phyloP scores from a whole-genome alignment of 2,329 filamentous ascomycete genomes.

The Neonectria hederae region DNA sequence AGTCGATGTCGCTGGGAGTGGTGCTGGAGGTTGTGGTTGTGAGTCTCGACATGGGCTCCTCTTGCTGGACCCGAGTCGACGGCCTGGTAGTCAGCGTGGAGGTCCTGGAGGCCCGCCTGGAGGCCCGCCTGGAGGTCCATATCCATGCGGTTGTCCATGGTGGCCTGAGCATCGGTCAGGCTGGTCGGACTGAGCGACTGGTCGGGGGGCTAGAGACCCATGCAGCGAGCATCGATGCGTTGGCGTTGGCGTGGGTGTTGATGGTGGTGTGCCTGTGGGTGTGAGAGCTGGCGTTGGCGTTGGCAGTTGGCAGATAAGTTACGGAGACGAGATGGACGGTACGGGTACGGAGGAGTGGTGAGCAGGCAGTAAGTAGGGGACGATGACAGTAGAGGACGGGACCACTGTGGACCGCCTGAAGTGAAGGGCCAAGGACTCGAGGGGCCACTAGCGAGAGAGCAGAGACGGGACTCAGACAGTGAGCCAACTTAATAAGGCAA shows the following conservation, averaged over 20 bases:
- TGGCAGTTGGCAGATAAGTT: conserved; percentile 21
- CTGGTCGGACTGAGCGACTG: conserved; percentile 53
- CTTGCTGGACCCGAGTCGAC: conserved; percentile 32
- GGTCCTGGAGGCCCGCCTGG: conserved; percentile 30
- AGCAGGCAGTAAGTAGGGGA: conserved; percentile 9
- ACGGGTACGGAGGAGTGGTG: conserved; percentile 11
- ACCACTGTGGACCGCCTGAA: conserved; percentile 1
- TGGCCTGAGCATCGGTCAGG: conserved; percentile 57
- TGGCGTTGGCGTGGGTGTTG: conserved; percentile 47
- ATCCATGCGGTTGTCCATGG: conserved; percentile 57
- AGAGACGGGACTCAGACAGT: neutral
- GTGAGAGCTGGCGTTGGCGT: conserved; percentile 48
- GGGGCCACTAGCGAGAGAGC: conserved; percentile 3
- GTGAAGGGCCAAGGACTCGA: conserved; percentile 8
- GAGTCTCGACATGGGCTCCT: conserved; percentile 39
- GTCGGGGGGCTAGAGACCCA: conserved; percentile 54
- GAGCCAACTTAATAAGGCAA: conserved; percentile 9
- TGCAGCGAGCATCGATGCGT: conserved; percentile 60
- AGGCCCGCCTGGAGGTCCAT: conserved; percentile 46
- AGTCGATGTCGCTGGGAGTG: conserved; percentile 46
- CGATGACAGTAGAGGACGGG: conserved; percentile 7
- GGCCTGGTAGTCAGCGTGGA: conserved; percentile 35
- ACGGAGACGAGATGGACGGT: conserved; percentile 16
- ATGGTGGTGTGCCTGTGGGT: conserved; percentile 17
- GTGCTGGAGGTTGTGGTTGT: conserved; percentile 32